Evolutionary conservation across 1,284 basidiomycete species (phyloP), one percentile per base, ranked within the genome.

Genomic region (Paramarasmius palmivorus): DNA sequence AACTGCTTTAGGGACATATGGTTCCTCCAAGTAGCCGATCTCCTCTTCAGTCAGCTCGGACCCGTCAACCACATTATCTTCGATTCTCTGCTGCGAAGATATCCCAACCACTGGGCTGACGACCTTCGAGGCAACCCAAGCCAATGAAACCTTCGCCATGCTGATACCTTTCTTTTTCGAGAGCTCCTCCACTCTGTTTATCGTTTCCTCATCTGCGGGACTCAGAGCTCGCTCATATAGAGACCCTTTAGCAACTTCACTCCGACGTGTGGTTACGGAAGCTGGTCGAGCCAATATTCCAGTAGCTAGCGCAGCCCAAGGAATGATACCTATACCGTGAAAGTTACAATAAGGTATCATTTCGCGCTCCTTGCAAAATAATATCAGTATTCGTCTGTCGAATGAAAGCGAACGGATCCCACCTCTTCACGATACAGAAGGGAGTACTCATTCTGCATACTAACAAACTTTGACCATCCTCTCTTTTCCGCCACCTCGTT

Each of bases 281-380:
- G 17, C 40, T 22, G 40, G 40, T 41, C 40, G 19, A 20, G 44
- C 44, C 12, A 32, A 12, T 9, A 46, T 12, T 6, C 44, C 25
- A 32, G 44, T 32, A 12, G 44, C 44, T 10, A 78, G 67, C 0
- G 77, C 75, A 1, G 70, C 72, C 67, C 70, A 75, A 1, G 75
- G 68, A 23, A 73, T 70, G 26, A 68, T 60, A 4, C 74, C 73
- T 23, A 76, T 73, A 4, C 71, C 72, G 42, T 78, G 49, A 52
- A 52, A 63, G 9, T 61, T 55, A 51, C 63, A 65, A 39, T 65
- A 63, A 4, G 55, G 45, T 14, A 57, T 32, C 50, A 65, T 52
- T 36, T 65, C 63, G 7, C 53, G 57, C 57, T 65, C 63, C 59
- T 63, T 39, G 3, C n/a, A 39, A 17, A n/a, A 10, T 15, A 26